Evolutionary conservation across 805 yeast genomes (phyloP).

Genomic region (Metschnikowia kofuensis): DNA sequence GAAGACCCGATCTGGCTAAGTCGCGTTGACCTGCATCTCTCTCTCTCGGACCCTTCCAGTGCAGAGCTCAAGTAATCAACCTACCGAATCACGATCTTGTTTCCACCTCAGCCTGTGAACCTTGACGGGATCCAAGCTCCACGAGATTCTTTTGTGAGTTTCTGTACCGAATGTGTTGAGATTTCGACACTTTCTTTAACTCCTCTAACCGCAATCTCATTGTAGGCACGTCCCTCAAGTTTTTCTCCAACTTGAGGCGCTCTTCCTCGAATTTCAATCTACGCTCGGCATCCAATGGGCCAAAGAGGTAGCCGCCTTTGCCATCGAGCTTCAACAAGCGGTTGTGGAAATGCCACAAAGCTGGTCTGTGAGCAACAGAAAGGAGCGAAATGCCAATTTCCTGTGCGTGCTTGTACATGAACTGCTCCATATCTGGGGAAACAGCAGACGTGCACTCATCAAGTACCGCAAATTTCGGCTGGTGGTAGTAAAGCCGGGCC

Average conservation of each 20-base stretch:
- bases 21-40: not conserved
- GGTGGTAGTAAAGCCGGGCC: conserved; percentile 88
- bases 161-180: conserved; percentile 37
- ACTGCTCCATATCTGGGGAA: conserved; percentile 84
- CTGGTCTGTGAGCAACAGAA: conserved; percentile 90
- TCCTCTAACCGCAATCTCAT: conserved; percentile 65
- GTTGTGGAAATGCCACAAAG: conserved; percentile 89
- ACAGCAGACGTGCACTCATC: conserved; percentile 97
- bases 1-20: not conserved
- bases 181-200: conserved; percentile 51
- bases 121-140: conserved; percentile 16
- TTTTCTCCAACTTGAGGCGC: conserved; percentile 64
- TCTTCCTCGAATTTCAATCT: conserved; percentile 78
- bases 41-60: too few relatives aligned
- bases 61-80: too few relatives aligned
- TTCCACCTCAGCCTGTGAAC: not conserved
- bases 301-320: conserved; percentile 63
- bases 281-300: conserved; percentile 66
- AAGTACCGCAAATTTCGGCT: conserved; percentile 88
- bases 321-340: conserved; percentile 82
- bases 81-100: not conserved
- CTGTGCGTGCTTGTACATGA: conserved; percentile 83
- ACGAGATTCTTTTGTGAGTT: conserved; percentile 28
- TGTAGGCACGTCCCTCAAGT: conserved; percentile 65
- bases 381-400: conserved; percentile 73